phyloP scores from a whole-genome alignment of 305 asterid species.

The Fraxinus dipetala region DNA sequence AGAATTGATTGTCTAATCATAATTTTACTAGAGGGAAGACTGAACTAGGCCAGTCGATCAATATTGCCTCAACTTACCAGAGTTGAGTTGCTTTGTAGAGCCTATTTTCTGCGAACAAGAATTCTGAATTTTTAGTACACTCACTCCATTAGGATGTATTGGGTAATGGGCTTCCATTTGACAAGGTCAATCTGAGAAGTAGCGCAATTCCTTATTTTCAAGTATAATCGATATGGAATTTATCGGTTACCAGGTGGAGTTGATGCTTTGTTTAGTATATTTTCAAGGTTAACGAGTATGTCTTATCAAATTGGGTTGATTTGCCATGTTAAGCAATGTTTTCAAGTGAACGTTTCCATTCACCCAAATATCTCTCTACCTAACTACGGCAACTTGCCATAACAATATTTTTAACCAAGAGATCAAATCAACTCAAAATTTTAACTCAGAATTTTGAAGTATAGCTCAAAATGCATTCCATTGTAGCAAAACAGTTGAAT shows the following conservation, averaged over 20 bases:
- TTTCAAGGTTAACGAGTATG: not conserved
- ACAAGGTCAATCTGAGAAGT: not conserved
- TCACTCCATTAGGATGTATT: not conserved
- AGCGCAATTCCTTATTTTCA: not conserved
- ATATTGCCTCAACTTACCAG: not conserved
- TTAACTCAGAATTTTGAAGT: not conserved
- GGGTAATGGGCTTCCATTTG: not conserved
- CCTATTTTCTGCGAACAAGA: not conserved
- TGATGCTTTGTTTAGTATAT: not conserved
- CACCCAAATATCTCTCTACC: not conserved
- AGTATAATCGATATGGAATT: not conserved
- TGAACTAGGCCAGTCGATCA: not conserved
- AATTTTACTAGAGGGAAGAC: not conserved
- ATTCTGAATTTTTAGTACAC: not conserved
- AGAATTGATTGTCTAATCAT: not conserved
- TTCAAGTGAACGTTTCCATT: not conserved
- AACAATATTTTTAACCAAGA: not conserved
- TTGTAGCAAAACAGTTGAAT: not conserved
- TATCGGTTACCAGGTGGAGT: not conserved
- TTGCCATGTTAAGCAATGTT: not conserved
- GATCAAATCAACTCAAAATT: not conserved
- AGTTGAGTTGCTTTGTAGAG: not conserved
- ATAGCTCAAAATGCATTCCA: not conserved
- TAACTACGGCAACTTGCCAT: not conserved
- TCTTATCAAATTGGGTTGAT: not conserved